A percentile compares a stretch with the other conserved stretches of the same genome.
Evolutionary conservation across 441 rosid genomes (phyloP).

Genomic region (Euphorbia celastroides): DNA sequence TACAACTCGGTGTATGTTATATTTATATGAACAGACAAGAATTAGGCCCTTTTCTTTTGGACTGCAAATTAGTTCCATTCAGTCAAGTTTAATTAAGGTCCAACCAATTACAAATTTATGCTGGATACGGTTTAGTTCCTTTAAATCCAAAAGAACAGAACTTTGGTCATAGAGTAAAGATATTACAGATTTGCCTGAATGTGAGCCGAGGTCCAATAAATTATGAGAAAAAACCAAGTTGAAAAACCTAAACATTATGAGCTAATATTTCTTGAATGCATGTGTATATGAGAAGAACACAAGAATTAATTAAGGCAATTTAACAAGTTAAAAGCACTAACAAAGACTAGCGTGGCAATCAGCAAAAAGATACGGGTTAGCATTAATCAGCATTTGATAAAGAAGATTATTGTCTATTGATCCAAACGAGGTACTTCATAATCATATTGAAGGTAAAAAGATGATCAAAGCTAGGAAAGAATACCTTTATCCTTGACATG

Average conservation of each 20-base stretch:
- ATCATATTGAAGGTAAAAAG: neutral
- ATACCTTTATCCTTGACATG: conserved; percentile 95
- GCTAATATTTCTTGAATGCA: neutral
- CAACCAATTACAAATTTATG: too few relatives aligned
- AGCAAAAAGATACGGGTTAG: neutral
- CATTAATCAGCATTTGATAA: neutral
- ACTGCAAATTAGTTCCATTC: too few relatives aligned
- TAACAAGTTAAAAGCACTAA: neutral
- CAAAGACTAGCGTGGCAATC: neutral
- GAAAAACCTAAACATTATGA: neutral
- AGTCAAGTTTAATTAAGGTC: too few relatives aligned
- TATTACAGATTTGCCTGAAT: neutral
- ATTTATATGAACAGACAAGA: neutral
- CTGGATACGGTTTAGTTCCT: too few relatives aligned
- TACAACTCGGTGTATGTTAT: neutral
- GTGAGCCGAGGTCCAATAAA: neutral
- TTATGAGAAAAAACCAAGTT: neutral
- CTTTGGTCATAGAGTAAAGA: neutral
- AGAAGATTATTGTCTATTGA: neutral
- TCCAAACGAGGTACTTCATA: neutral
- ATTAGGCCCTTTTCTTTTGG: too few relatives aligned
- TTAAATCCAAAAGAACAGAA: too few relatives aligned
- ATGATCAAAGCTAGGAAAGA: conserved; percentile 4
- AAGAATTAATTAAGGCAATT: neutral
- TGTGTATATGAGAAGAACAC: neutral